phyloP scores from a whole-genome alignment of 371 early-diverging fungal species.

The Mortierella sp. region DNA sequence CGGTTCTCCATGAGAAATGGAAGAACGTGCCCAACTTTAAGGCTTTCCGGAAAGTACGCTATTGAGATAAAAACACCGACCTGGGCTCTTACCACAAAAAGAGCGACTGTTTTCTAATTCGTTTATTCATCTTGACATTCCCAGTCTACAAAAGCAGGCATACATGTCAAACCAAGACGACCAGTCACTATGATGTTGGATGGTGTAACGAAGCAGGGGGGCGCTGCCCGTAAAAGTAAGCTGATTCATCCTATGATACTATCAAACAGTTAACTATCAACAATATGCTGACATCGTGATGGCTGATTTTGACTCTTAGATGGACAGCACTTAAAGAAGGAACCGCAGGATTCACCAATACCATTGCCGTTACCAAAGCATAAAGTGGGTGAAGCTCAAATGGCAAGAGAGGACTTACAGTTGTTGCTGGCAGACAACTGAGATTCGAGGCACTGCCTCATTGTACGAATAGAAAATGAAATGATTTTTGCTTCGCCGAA shows the following conservation, averaged over 20 bases:
- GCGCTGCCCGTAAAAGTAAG: background rate
- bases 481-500: background rate
- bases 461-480: background rate
- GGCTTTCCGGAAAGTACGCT: conserved; percentile 40
- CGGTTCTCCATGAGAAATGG: conserved; percentile 30
- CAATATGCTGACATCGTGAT: background rate
- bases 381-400: conserved; percentile 33
- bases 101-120: background rate
- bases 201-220: background rate
- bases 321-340: conserved; percentile 26
- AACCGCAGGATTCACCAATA: conserved; percentile 6
- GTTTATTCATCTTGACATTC: background rate
- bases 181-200: background rate
- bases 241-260: background rate
- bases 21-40: conserved; percentile 46
- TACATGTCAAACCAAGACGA: background rate
- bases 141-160: background rate
- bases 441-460: background rate
- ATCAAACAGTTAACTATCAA: background rate
- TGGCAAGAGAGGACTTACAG: conserved; percentile 34
- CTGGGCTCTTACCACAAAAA: background rate
- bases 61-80: no score
- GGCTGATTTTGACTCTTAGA: conserved; percentile 1
- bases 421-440: conserved; percentile 30
- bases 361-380: conserved; percentile 10